Conservation (phyloP, 176 grass and related monocot species). For the Luzula sylvatica region DNA sequence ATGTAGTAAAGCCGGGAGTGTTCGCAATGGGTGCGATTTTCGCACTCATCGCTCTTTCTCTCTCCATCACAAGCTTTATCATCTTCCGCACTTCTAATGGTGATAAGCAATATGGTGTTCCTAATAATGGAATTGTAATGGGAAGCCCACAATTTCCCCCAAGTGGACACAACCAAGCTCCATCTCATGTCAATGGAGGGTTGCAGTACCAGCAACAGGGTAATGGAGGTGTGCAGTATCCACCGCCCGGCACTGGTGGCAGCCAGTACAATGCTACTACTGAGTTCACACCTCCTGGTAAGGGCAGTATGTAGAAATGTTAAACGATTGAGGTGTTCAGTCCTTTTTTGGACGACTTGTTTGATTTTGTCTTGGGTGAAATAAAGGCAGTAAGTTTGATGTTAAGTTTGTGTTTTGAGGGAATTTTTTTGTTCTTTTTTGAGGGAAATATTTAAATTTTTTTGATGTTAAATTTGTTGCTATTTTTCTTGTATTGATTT, state of each 20-base stretch:
- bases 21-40: not conserved
- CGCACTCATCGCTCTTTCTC: not conserved
- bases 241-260: conserved; percentile 8
- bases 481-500: too few relatives aligned
- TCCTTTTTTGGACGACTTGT: too few relatives aligned
- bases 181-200: not conserved
- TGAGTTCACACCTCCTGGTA: conserved; percentile 4
- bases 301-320: not conserved
- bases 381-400: too few relatives aligned
- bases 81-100: not conserved
- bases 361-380: too few relatives aligned
- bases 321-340: not conserved
- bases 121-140: not conserved
- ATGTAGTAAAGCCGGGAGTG: not conserved
- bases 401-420: too few relatives aligned
- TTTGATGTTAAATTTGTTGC: too few relatives aligned
- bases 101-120: not conserved
- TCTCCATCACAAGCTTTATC: not conserved
- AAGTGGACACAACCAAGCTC: not conserved
- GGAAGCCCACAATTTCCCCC: not conserved
- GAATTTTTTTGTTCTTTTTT: too few relatives aligned
- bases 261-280: too few relatives aligned
- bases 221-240: not conserved
- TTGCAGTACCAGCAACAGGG: not conserved
- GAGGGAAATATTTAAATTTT: too few relatives aligned